A percentile compares a stretch with the other conserved stretches of the same genome.
Evolutionary conservation across 441 rosid genomes (phyloP).

Genomic region (Flueggea neowawraea): DNA sequence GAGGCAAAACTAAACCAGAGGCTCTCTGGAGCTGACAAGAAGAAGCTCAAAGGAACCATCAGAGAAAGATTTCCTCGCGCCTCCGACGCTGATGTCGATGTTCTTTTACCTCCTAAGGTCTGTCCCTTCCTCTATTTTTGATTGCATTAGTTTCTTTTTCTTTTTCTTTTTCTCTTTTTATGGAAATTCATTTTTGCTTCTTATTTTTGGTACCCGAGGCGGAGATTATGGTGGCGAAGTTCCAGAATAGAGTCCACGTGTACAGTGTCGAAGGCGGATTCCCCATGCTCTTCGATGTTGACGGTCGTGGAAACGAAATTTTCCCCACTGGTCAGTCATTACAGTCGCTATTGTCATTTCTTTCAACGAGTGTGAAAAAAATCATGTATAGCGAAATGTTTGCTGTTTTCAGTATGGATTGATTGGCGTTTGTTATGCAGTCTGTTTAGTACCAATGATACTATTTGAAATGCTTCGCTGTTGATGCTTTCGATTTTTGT

Average conservation of each 20-base stretch:
- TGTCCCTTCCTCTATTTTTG: background rate
- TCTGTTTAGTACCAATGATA: background rate
- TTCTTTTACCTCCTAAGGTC: slow-evolving; percentile 83
- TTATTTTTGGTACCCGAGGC: slow-evolving; percentile 36
- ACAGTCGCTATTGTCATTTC: background rate
- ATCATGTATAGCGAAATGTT: background rate
- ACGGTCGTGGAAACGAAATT: slow-evolving; percentile 82
- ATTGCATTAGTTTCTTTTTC: background rate
- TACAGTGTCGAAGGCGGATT: slow-evolving; percentile 77
- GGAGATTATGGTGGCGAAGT: slow-evolving; percentile 77
- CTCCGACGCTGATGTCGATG: slow-evolving; percentile 71
- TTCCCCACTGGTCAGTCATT: slow-evolving; percentile 70
- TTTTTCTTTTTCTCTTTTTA: background rate
- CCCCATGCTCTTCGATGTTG: slow-evolving; percentile 85
- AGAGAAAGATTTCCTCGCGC: slow-evolving; percentile 60
- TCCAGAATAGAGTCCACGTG: slow-evolving; percentile 76
- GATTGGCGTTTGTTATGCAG: background rate
- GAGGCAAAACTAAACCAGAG: slow-evolving; percentile 91
- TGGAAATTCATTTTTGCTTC: background rate
- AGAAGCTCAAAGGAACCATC: slow-evolving; percentile 72
- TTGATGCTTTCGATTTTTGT: no score
- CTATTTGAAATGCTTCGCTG: no score
- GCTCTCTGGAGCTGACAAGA: slow-evolving; percentile 93
- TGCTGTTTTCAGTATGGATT: background rate
- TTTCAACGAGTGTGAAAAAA: background rate